phyloP scores from a whole-genome alignment of 495 filamentous ascomycete species.

The Achaetomiella virescens region DNA sequence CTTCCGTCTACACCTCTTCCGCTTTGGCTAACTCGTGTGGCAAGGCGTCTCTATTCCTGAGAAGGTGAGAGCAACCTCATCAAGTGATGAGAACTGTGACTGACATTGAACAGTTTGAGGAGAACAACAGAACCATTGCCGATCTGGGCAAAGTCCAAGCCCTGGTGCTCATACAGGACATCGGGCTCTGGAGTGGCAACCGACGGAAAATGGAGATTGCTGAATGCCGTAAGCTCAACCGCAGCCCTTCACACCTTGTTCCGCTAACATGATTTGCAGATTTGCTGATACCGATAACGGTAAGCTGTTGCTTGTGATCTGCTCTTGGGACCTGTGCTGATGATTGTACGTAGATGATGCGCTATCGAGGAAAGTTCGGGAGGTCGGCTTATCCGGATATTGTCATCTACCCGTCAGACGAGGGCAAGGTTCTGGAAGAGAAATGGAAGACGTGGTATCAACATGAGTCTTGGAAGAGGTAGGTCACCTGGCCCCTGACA shows the following conservation, averaged over 20 bases:
- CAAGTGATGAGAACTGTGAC: neutral
- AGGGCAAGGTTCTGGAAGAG: conserved; percentile 41
- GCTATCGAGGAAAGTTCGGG: conserved; percentile 37
- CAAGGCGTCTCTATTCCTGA: conserved; percentile 37
- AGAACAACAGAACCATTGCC: conserved; percentile 50
- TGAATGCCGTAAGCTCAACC: conserved; percentile 42
- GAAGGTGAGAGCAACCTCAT: conserved; percentile 21
- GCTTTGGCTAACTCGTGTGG: conserved; percentile 2
- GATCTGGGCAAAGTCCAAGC: conserved; percentile 52
- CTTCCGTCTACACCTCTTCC: neutral
- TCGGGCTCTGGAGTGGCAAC: conserved; percentile 62
- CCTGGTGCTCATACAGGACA: conserved; percentile 48
- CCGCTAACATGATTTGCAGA: conserved; percentile 13
- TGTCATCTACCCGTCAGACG: conserved; percentile 38
- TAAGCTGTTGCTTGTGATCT: conserved; percentile 7
- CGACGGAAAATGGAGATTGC: conserved; percentile 63
- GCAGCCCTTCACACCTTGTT: neutral
- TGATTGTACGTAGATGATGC: conserved; percentile 35
- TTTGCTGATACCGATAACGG: conserved; percentile 23
- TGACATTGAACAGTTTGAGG: conserved; percentile 41
- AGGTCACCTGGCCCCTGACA: neutral
- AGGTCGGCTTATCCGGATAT: conserved; percentile 44
- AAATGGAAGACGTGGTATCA: conserved; percentile 59
- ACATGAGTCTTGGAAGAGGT: conserved; percentile 50
- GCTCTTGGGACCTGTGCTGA: conserved; percentile 4